Evolutionary conservation across 2,329 filamentous ascomycete species (phyloP), one percentile per base, ranked within the genome.

Genomic region (Xylariaceae sp.): DNA sequence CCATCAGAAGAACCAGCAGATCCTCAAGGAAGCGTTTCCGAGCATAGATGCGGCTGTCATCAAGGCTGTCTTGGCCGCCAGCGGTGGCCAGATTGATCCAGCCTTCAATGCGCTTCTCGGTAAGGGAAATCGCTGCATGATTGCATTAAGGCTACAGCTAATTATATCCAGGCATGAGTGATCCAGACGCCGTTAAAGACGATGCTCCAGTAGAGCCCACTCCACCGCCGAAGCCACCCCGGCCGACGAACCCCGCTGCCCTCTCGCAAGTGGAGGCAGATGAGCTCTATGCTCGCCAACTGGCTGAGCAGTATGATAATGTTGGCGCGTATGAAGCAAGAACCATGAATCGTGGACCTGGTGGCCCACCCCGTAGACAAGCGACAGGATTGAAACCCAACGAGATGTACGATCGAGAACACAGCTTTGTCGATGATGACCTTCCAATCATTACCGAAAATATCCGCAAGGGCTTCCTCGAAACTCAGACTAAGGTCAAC

Each of bases 401-500:
- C 66, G 81, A 84, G 63, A 73, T 79, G 62, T 79, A 85, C 44
- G 85, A 90, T 53, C 84, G 83, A 52, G 91, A 96, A 68, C 88
- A 88, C 70, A 97, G 85, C 77, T 99, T 99, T 74, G 85, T 97
- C 67, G 94, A 99, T 68, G 94, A 99, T 69, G 94, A 99, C 67
- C 83, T 99, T 11, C 93, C 94, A 1, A 86, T 93, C 53, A 97
- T 99, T 71, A 88, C 87, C 66, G 91, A 96, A 72, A 97, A 95
- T 70, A 83, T 99, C 67, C 88, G 88, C 72, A 95, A 97, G 76
- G 94, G 94, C 3, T 99, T 99, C 76, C 71, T 92, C 57, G 92
- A 99, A 71, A 97, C 94, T 1, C 94, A 97, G 76, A 87, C 84
- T 57, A 95, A 90, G 71, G 89, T 99, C 68, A 97, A 96, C 76